Conservation (phyloP, 192 early-diverging fungal genomes). For the Backusella australiensis region DNA sequence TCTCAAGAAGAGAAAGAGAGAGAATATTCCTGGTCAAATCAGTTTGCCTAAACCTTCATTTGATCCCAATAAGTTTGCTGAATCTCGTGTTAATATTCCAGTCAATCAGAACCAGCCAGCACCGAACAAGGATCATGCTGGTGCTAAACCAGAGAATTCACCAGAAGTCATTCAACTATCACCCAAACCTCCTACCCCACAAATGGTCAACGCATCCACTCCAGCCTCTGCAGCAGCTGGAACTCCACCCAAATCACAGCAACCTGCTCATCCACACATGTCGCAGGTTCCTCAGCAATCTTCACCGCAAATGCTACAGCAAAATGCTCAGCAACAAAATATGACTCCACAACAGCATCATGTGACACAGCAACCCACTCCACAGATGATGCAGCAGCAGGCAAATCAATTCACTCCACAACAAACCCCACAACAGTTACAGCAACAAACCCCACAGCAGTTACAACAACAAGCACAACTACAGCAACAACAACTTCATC, state of each 20-base stretch:
- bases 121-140: not conserved
- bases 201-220: not conserved
- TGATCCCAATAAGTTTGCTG: constrained; percentile 24
- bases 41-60: constrained; percentile 32
- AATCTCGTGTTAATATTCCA: constrained; percentile 11
- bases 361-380: not conserved
- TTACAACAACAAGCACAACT: constrained; percentile 4
- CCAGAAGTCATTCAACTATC: not conserved
- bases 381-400: too few relatives aligned
- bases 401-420: not conserved
- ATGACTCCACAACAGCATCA: not conserved
- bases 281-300: not conserved
- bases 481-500: not conserved
- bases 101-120: not conserved
- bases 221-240: not conserved
- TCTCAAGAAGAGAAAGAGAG: constrained; percentile 36
- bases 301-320: not conserved
- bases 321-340: not conserved
- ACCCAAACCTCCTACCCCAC: constrained; percentile 6
- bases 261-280: not conserved
- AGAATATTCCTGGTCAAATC: constrained; percentile 34
- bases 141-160: not conserved
- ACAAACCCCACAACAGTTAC: not conserved
- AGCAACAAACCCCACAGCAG: constrained; percentile 7
- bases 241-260: constrained; percentile 25